Base-by-base conservation (phyloP, 2,329 filamentous ascomycete species). In the Conoideocrella luteorostrata region DNA sequence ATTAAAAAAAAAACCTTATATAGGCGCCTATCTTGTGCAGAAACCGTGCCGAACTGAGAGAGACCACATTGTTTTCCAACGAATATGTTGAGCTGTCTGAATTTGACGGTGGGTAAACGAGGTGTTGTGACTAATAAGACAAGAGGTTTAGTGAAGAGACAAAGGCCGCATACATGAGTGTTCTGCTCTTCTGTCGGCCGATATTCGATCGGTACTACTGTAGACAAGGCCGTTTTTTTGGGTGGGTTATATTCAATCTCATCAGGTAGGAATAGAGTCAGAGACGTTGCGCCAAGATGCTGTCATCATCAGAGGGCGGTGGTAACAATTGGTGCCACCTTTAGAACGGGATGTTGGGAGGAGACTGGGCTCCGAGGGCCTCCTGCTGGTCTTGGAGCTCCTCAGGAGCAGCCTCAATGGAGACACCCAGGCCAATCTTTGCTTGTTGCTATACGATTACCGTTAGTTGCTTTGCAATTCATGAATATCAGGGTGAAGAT, bases 341-440 rank as follows among this genome's bases (percentile, higher is more conserved):
- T 74, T 83, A 84, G 63, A 84, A 84, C 53, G 81, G 80, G 60
- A 84, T 82, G 66, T 77, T 80, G 51, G 75, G 65, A 40, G 64
- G 60, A 40, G 59, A 52, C 55, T 77, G 73, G 45, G 69, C 66
- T 46, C 74, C 75, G 39, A 75, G 57, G 48, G 66, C 63, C 64
- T 88, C 84, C 66, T 89, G 85, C 69, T 89, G 85, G 66, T 90
- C 84, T 75, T 93, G 86, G 54, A 95, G 72, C 64, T 94, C 88
- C 65, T 95, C 89, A 44, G 82, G 78, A 40, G 82, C 82, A 41
- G 86, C 80, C 73, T 95, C 89, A 54, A 95, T 88, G 38, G 90
- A 95, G 56, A 98, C 88, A 49, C 88, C 89, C 52, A 98, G 78
- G 55, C 93, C 93, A 56, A 97, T 80, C 77, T 97, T 97, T 56